Evolutionary conservation across 2,329 filamentous ascomycete species (phyloP).

Genomic region (Paecilomyces fulvus): DNA sequence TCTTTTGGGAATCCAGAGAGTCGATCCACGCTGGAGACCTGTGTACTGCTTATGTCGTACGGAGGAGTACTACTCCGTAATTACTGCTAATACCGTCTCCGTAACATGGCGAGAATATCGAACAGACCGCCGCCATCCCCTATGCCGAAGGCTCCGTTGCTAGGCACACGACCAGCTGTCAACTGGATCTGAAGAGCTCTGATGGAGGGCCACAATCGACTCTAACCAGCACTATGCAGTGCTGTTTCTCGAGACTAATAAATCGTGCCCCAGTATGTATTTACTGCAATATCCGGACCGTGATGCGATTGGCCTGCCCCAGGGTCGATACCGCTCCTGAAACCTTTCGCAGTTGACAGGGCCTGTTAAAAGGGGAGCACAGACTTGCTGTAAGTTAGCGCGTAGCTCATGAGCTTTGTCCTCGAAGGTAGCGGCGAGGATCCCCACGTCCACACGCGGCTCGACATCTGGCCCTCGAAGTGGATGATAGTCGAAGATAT

Average conservation of each 20-base stretch:
- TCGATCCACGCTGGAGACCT: not conserved
- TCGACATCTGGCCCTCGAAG: not conserved
- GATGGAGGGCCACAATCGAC: not conserved
- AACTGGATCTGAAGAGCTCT: not conserved
- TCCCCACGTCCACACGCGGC: not conserved
- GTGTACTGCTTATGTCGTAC: not conserved
- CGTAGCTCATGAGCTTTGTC: not conserved
- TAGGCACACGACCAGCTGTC: not conserved
- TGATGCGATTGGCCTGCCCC: not conserved
- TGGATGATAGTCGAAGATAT: not conserved
- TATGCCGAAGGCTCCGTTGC: not conserved
- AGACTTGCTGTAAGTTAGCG: not conserved
- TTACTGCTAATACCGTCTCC: not conserved
- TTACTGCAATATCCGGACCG: not conserved
- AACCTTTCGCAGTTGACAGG: not conserved
- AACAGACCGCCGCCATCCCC: constrained; percentile 1
- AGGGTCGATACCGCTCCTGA: constrained; percentile 6
- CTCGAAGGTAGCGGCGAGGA: not conserved
- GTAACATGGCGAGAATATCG: not conserved
- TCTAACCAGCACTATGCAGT: not conserved
- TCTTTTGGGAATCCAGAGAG: not conserved
- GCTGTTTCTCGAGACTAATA: not conserved
- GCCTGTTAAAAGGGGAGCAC: not conserved
- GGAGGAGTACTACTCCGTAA: not conserved
- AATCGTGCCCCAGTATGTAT: not conserved